A percentile compares a stretch with the other conserved stretches of the same genome.
These are phyloP conservation scores for Xylaria bambusicola DNA, from an alignment of 495 filamentous ascomycete genomes.

Conservation along the genomic window DNA sequence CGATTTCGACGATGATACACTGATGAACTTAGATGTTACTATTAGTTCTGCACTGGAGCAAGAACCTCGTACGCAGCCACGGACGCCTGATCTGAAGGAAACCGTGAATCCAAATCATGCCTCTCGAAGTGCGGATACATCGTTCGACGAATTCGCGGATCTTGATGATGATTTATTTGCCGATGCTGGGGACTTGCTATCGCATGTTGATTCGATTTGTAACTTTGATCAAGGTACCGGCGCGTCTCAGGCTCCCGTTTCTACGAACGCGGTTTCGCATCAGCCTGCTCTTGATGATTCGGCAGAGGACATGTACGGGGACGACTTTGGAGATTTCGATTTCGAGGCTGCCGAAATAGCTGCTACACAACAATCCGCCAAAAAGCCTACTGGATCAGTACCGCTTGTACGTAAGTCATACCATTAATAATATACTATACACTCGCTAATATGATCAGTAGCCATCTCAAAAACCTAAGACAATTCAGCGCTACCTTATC, in stretches of 20 bases:
- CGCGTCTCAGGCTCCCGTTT: slow-evolving; percentile 1
- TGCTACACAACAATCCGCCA: slow-evolving; percentile 53
- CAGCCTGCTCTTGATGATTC: slow-evolving; percentile 16
- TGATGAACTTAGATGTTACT: slow-evolving; percentile 53
- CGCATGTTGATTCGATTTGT: slow-evolving; percentile 45
- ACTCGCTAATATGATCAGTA: slow-evolving; percentile 50
- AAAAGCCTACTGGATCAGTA: slow-evolving; percentile 22
- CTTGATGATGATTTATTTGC: slow-evolving; percentile 63
- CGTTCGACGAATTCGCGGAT: slow-evolving; percentile 59
- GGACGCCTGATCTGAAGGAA: slow-evolving; percentile 14
- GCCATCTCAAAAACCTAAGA: slow-evolving; percentile 59
- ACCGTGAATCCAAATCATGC: background rate
- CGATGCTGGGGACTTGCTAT: slow-evolving; percentile 58
- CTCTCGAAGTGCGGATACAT: slow-evolving; percentile 24
- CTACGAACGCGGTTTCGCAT: slow-evolving; percentile 7
- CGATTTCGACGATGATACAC: slow-evolving; percentile 51
- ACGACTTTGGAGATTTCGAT: slow-evolving; percentile 70
- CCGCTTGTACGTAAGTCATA: slow-evolving; percentile 54
- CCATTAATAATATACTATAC: slow-evolving; percentile 25
- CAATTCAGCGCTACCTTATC: slow-evolving; percentile 81
- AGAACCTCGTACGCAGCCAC: slow-evolving; percentile 10
- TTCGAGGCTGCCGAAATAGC: slow-evolving; percentile 63
- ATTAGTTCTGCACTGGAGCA: slow-evolving; percentile 43
- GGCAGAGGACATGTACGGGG: slow-evolving; percentile 50
- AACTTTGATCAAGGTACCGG: slow-evolving; percentile 8